Percentiles rank a stretch among this genome's conserved stretches.
phyloP scores from a whole-genome alignment of 2,329 filamentous ascomycete species.

The Gaeumannomyces sp. region DNA sequence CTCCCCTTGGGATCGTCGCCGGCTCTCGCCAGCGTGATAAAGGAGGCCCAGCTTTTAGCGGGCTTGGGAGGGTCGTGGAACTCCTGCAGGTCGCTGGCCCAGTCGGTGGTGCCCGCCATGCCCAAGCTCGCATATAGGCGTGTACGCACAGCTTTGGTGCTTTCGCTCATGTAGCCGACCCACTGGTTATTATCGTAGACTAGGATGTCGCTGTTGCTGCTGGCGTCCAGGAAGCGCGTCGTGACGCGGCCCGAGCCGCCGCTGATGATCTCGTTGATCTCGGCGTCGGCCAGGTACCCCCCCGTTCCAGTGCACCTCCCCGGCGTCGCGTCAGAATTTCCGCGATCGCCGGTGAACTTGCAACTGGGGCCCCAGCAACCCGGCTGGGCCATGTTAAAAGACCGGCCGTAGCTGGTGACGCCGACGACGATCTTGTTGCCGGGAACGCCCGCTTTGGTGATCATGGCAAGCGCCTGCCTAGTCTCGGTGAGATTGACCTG shows the following conservation, averaged over 20 bases:
- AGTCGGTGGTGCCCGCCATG: slow-evolving; percentile 19
- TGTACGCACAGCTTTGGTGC: slow-evolving; percentile 13
- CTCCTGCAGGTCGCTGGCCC: slow-evolving; percentile 21
- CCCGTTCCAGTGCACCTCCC: slow-evolving; percentile 30
- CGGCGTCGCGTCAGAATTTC: slow-evolving; percentile 20
- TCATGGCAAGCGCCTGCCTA: slow-evolving; percentile 19
- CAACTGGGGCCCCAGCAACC: slow-evolving; percentile 27
- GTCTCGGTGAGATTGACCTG: slow-evolving; percentile 30
- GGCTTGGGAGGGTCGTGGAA: slow-evolving; percentile 16
- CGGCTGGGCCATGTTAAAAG: slow-evolving; percentile 26
- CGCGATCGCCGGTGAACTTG: slow-evolving; percentile 23
- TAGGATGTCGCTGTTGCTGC: slow-evolving; percentile 14
- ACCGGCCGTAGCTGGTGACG: slow-evolving; percentile 28
- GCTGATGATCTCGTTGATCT: slow-evolving; percentile 22
- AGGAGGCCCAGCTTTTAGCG: slow-evolving; percentile 14
- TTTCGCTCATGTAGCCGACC: slow-evolving; percentile 16
- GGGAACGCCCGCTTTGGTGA: slow-evolving; percentile 30
- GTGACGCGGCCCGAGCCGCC: background rate
- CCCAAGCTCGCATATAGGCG: slow-evolving; percentile 12
- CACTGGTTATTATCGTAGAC: slow-evolving; percentile 15
- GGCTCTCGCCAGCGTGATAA: background rate
- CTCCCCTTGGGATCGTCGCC: background rate
- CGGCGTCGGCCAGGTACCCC: slow-evolving; percentile 33
- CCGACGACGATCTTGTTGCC: slow-evolving; percentile 27
- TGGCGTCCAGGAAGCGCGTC: slow-evolving; percentile 9